These are phyloP conservation scores for Salix udensis DNA, from an alignment of 345 rosid genomes.

Conservation along the genomic window DNA sequence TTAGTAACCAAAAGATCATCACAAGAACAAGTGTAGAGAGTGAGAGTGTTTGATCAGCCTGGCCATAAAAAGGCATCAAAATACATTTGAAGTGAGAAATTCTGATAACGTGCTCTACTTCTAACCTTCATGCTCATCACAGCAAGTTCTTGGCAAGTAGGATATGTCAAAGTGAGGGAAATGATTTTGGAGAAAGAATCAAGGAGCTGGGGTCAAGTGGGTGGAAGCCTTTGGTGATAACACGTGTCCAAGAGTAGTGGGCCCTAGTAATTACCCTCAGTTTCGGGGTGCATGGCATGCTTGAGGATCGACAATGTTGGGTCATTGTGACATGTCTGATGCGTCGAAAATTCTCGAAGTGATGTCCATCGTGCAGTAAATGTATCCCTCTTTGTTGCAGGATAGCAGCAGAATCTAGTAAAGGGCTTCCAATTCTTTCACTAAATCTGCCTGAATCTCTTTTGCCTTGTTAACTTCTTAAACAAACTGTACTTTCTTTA, in stretches of 20 bases:
- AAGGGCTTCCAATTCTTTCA: not conserved
- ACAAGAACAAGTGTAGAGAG: not conserved
- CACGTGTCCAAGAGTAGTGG: constrained; percentile 42
- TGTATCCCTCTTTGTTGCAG: not conserved
- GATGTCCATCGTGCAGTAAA: constrained; percentile 9
- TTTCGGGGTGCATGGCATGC: constrained; percentile 40
- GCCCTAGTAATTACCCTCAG: constrained; percentile 23
- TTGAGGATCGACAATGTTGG: constrained; percentile 39
- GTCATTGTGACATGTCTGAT: constrained; percentile 49
- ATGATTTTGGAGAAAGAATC: constrained; percentile 4
- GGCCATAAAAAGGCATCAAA: not conserved
- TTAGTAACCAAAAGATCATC: not conserved
- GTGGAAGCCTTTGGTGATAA: constrained; percentile 16
- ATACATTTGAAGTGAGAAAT: not conserved
- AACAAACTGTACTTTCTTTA: not conserved
- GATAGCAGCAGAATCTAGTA: not conserved
- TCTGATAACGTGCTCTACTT: not conserved
- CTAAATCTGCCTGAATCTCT: not conserved
- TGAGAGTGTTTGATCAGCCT: not conserved
- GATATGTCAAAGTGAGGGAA: constrained; percentile 11
- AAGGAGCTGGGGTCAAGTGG: constrained; percentile 15
- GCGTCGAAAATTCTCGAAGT: constrained; percentile 37
- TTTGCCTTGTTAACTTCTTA: not conserved
- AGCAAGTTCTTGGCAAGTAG: constrained; percentile 20
- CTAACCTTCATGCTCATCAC: constrained; percentile 51